phyloP scores from a whole-genome alignment of 2,329 filamentous ascomycete species.

The Amphichorda felina region DNA sequence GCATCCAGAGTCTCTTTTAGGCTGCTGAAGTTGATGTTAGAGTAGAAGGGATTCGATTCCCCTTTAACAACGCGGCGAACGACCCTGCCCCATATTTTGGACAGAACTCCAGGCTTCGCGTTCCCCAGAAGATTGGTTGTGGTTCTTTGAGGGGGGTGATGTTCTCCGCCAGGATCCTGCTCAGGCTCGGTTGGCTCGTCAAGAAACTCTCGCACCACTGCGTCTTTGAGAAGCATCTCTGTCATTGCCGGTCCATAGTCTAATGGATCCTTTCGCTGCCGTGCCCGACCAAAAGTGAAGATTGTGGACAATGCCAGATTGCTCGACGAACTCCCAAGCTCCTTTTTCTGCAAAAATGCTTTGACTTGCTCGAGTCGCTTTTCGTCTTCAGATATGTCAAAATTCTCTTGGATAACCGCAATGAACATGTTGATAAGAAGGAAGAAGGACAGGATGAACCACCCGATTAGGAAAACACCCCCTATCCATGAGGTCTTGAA shows the following conservation, averaged over 20 bases:
- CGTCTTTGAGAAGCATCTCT: slow-evolving; percentile 94
- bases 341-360: slow-evolving; percentile 84
- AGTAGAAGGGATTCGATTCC: slow-evolving; percentile 93
- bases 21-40: slow-evolving; percentile 55
- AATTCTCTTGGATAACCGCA: slow-evolving; percentile 99
- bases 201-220: slow-evolving; percentile 87
- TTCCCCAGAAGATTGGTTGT: slow-evolving; percentile 24
- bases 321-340: slow-evolving; percentile 59
- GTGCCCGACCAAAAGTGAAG: slow-evolving; percentile 49
- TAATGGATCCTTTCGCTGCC: slow-evolving; percentile 63
- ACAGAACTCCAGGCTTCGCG: slow-evolving; percentile 45
- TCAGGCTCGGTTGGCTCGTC: slow-evolving; percentile 40
- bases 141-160: slow-evolving; percentile 18
- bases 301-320: slow-evolving; percentile 69
- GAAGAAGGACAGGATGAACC: slow-evolving; percentile 93
- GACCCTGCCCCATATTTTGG: slow-evolving; percentile 49
- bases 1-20: slow-evolving; percentile 67
- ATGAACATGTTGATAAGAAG: slow-evolving; percentile 99
- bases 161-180: slow-evolving; percentile 17
- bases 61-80: slow-evolving; percentile 43
- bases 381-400: slow-evolving; percentile 96
- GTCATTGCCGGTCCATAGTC: slow-evolving; percentile 87
- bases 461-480: slow-evolving; percentile 80
- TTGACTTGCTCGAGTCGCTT: slow-evolving; percentile 95
- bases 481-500: slow-evolving; percentile 83